phyloP scores from a whole-genome alignment of 164 flowering plant genomes.

The Nymphaea thermarum region DNA sequence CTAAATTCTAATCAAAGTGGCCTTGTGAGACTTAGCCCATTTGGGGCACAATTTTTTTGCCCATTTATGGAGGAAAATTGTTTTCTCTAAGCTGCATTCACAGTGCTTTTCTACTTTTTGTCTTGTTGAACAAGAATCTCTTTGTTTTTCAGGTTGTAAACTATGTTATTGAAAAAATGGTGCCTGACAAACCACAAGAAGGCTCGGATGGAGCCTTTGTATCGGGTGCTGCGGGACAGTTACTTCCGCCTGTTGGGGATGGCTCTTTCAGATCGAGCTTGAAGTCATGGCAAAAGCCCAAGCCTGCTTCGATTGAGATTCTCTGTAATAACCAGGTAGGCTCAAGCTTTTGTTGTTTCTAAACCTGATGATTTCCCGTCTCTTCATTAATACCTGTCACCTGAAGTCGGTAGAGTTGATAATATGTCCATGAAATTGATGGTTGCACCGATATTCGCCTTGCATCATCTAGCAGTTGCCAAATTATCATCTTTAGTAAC shows the following conservation, averaged over 20 bases:
- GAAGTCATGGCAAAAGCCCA: slow-evolving; percentile 69
- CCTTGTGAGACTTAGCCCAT: too few species aligned
- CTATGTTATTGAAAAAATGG: slow-evolving; percentile 86
- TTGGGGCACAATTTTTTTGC: background rate
- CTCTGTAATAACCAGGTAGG: slow-evolving; percentile 90
- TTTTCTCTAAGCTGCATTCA: background rate
- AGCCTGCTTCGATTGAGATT: slow-evolving; percentile 69
- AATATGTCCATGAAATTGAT: background rate
- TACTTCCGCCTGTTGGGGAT: slow-evolving; percentile 41
- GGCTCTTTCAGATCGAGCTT: slow-evolving; percentile 46
- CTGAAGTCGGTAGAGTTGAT: too few species aligned
- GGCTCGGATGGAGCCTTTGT: slow-evolving; percentile 41
- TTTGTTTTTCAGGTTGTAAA: slow-evolving; percentile 55
- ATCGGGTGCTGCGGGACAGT: slow-evolving; percentile 36
- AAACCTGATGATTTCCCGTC: too few species aligned
- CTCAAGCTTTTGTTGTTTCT: background rate
- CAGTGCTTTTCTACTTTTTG: background rate
- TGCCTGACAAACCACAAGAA: slow-evolving; percentile 71
- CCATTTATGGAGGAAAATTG: background rate
- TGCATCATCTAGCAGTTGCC: background rate
- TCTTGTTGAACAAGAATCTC: background rate
- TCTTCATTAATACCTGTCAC: too few species aligned
- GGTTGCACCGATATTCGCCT: background rate
- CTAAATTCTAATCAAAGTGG: too few species aligned
- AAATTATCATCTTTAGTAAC: background rate